phyloP scores from a whole-genome alignment of 139 green algal species.

The Chlamydomonas urium region DNA sequence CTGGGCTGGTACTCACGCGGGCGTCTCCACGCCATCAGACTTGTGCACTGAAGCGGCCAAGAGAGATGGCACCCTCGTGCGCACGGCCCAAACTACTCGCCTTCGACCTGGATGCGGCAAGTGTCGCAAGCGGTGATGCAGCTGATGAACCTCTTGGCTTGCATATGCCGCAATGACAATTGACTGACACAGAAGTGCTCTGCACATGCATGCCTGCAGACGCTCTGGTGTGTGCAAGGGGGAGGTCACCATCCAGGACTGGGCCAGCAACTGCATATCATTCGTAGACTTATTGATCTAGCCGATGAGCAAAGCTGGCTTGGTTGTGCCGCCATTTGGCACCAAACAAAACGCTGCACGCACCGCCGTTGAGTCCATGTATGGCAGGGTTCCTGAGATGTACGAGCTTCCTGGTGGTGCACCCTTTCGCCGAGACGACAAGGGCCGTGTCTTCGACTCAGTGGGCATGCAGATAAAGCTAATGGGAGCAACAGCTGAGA shows the following conservation, averaged over 20 bases:
- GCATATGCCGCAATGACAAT: not conserved
- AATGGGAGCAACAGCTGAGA: not conserved
- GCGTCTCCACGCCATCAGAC: no score
- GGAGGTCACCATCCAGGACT: no score
- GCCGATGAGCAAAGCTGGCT: no score
- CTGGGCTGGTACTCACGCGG: no score
- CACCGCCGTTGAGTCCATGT: not conserved
- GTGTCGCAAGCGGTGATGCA: not conserved
- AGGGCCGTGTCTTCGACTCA: not conserved
- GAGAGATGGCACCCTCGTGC: no score
- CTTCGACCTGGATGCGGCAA: not conserved
- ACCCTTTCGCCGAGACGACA: not conserved
- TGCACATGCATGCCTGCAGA: no score
- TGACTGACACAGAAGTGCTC: no score
- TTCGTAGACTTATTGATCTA: not conserved
- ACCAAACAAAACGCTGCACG: not conserved
- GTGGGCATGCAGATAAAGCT: not conserved
- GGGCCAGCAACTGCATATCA: not conserved
- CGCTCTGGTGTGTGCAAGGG: no score
- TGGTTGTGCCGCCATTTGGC: no score
- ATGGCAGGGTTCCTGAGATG: not conserved
- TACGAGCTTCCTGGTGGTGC: not conserved
- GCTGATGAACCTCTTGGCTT: not conserved
- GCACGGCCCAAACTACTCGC: not conserved
- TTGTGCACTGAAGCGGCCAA: no score